A percentile compares a stretch with the other conserved stretches of the same genome.
Conservation (phyloP, 2,329 filamentous ascomycete genomes). For the Fusarium continuum region DNA sequence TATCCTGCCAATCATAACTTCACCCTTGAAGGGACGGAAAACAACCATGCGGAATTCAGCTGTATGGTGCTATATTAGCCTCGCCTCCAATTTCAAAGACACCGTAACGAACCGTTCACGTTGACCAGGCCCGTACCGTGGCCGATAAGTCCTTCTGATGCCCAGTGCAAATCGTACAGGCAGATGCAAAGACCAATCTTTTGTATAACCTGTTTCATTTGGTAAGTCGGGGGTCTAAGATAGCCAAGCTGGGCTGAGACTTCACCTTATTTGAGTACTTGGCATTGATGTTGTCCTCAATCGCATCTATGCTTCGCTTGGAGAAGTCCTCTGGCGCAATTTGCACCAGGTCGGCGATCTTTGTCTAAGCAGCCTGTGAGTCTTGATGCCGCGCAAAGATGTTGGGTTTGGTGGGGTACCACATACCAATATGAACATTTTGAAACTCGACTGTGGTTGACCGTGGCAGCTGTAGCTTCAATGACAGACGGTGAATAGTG, state of each 20-base stretch:
- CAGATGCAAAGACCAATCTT: slow-evolving; percentile 94
- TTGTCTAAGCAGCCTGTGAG: slow-evolving; percentile 68
- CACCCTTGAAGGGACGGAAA: slow-evolving; percentile 94
- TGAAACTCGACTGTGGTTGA: background rate
- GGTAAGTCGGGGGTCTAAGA: background rate
- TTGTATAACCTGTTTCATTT: slow-evolving; percentile 74
- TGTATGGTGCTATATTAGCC: slow-evolving; percentile 7
- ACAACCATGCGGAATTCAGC: slow-evolving; percentile 94
- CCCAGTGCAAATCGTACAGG: slow-evolving; percentile 88
- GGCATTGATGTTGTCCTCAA: slow-evolving; percentile 95
- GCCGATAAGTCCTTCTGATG: slow-evolving; percentile 92
- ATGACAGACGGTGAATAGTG: background rate
- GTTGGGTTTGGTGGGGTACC: slow-evolving; percentile 16
- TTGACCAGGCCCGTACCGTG: slow-evolving; percentile 93
- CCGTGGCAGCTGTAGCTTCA: background rate
- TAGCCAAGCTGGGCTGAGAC: background rate
- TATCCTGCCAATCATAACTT: slow-evolving; percentile 88
- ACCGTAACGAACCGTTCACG: slow-evolving; percentile 76
- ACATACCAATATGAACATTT: slow-evolving; percentile 63
- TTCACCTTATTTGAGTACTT: slow-evolving; percentile 93
- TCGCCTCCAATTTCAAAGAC: background rate
- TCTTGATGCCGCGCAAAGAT: slow-evolving; percentile 4
- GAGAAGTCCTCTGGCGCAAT: slow-evolving; percentile 89
- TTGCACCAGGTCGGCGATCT: slow-evolving; percentile 92
- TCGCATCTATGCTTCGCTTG: slow-evolving; percentile 81